A percentile compares a stretch with the other conserved stretches of the same genome.
Conservation (phyloP, 2,329 filamentous ascomycete genomes). For the Davidsoniella neocaledoniae region DNA sequence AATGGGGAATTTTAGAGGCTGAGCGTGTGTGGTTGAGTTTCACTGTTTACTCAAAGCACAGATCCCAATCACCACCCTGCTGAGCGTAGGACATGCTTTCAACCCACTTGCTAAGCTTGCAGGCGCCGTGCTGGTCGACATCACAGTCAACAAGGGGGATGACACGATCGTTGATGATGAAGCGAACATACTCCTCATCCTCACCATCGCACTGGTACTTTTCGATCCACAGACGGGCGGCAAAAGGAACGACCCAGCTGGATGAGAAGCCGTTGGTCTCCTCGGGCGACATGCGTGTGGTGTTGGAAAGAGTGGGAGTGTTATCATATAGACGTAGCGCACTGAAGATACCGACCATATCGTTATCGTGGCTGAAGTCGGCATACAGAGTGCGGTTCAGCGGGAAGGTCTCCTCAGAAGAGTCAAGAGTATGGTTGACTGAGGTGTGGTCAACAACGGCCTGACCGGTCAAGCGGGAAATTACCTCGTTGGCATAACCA, state of each 20-base stretch:
- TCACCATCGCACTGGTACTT: constrained; percentile 52
- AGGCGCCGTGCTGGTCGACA: constrained; percentile 54
- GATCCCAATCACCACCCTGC: constrained; percentile 54
- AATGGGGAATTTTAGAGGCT: no score
- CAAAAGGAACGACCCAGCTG: constrained; percentile 70
- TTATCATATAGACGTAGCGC: constrained; percentile 64
- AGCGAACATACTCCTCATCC: constrained; percentile 55
- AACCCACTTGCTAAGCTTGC: constrained; percentile 52
- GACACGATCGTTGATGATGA: constrained; percentile 73
- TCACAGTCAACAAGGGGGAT: constrained; percentile 53
- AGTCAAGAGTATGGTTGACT: constrained; percentile 64
- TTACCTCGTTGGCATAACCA: constrained; percentile 74
- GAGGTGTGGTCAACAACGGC: constrained; percentile 57
- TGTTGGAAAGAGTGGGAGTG: constrained; percentile 36
- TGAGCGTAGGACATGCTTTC: constrained; percentile 58
- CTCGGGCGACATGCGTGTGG: constrained; percentile 30
- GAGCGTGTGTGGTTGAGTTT: no score
- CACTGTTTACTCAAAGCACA: constrained; percentile 32
- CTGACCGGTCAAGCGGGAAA: constrained; percentile 56
- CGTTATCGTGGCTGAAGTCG: constrained; percentile 86
- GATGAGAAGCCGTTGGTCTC: constrained; percentile 54
- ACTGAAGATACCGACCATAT: constrained; percentile 59
- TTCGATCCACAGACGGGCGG: constrained; percentile 67
- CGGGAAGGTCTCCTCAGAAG: constrained; percentile 52
- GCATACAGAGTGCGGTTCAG: constrained; percentile 55